Conservation (phyloP, 2,329 filamentous ascomycete genomes). For the Periglandula ipomoeae region DNA sequence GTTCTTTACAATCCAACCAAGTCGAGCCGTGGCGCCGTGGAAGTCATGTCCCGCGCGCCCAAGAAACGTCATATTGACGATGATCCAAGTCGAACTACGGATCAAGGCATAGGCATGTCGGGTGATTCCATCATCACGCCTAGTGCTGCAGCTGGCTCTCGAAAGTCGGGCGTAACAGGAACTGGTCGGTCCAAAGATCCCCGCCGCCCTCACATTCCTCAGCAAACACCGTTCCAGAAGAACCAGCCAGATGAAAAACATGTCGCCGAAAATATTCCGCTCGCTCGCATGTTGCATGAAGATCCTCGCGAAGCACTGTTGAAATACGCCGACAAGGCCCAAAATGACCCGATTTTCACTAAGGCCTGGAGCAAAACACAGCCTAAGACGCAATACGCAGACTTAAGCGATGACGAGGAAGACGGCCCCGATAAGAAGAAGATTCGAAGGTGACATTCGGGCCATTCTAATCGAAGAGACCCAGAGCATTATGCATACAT, state of each 20-base stretch:
- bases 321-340: slow-evolving; percentile 88
- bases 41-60: slow-evolving; percentile 85
- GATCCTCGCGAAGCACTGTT: slow-evolving; percentile 89
- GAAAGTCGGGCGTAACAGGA: slow-evolving; percentile 60
- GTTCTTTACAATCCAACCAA: slow-evolving; percentile 83
- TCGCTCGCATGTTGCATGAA: slow-evolving; percentile 90
- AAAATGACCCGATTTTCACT: slow-evolving; percentile 91
- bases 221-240: slow-evolving; percentile 82
- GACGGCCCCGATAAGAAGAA: slow-evolving; percentile 59
- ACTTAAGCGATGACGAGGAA: slow-evolving; percentile 78
- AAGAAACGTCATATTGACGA: slow-evolving; percentile 96
- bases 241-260: slow-evolving; percentile 83
- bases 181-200: slow-evolving; percentile 72
- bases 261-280: slow-evolving; percentile 77
- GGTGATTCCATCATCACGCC: slow-evolving; percentile 72
- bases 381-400: slow-evolving; percentile 83
- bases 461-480: neutral
- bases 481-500: neutral
- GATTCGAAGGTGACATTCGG: slow-evolving; percentile 36
- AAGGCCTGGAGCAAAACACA: slow-evolving; percentile 89
- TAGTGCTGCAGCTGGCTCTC: slow-evolving; percentile 47
- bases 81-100: slow-evolving; percentile 77
- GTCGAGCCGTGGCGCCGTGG: slow-evolving; percentile 72
- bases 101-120: slow-evolving; percentile 70
- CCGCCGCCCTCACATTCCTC: slow-evolving; percentile 73